A percentile compares a stretch with the other conserved stretches of the same genome.
phyloP scores from a whole-genome alignment of 352 stramenopile genomes.

The Pythium sukuiense region DNA sequence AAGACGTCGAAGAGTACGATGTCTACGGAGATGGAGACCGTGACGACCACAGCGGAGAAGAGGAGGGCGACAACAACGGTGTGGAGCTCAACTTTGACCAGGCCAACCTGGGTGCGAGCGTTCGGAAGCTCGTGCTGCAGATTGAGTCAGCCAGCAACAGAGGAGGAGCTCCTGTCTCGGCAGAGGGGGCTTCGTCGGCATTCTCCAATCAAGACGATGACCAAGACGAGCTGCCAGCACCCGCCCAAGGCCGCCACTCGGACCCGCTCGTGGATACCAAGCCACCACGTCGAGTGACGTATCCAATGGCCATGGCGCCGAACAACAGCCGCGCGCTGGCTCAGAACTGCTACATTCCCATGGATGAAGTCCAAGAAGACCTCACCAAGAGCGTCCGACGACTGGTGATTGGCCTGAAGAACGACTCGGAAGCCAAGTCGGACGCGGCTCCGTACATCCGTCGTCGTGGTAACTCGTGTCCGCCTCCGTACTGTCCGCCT shows the following conservation, averaged over 20 bases:
- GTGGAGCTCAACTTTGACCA: conserved; percentile 48
- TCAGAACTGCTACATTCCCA: conserved; percentile 29
- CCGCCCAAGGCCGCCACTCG: conserved; percentile 12
- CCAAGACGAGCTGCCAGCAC: conserved; percentile 9
- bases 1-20: not conserved
- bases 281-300: conserved; percentile 11
- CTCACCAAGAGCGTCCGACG: conserved; percentile 75
- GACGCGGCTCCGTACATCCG: conserved; percentile 29
- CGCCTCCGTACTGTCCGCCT: conserved; percentile 33
- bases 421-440: conserved; percentile 52
- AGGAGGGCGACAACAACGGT: conserved; percentile 12
- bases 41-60: conserved; percentile 2
- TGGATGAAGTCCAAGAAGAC: conserved; percentile 57
- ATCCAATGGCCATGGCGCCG: conserved; percentile 8
- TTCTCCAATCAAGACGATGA: conserved; percentile 39
- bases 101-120: conserved; percentile 41
- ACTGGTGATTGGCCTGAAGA: conserved; percentile 72
- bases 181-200: conserved; percentile 8
- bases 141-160: conserved; percentile 49
- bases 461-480: conserved; percentile 70
- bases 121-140: conserved; percentile 47
- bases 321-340: not conserved
- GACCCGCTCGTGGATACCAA: conserved; percentile 13
- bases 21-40: conserved; percentile 2
- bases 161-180: conserved; percentile 15